phyloP scores from a whole-genome alignment of 352 stramenopile species.

The Phytophthora brassicae region DNA sequence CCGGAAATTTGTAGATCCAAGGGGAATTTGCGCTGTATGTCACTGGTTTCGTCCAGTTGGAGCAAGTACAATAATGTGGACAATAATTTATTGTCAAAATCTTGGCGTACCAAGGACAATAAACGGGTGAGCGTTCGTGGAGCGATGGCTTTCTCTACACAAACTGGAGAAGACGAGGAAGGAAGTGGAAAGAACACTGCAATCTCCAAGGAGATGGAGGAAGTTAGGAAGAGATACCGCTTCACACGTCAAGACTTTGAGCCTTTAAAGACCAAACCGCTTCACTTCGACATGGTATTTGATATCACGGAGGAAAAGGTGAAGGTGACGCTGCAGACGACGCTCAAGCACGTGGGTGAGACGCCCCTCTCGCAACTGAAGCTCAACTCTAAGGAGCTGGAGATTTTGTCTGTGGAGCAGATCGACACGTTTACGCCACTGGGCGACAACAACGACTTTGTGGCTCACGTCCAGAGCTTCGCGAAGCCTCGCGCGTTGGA shows the following conservation, averaged over 20 bases:
- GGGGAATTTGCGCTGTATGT: constrained; percentile 9
- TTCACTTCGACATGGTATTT: constrained; percentile 85
- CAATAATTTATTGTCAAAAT: neutral
- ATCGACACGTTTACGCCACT: constrained; percentile 51
- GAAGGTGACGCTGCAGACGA: constrained; percentile 74
- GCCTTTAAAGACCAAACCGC: constrained; percentile 59
- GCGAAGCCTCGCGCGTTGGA: constrained; percentile 42
- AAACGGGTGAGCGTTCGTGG: neutral
- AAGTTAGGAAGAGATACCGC: constrained; percentile 61
- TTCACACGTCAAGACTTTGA: constrained; percentile 72
- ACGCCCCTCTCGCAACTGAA: constrained; percentile 55
- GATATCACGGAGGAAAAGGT: constrained; percentile 64
- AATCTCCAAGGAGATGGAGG: neutral
- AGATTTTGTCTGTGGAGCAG: constrained; percentile 61
- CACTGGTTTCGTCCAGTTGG: constrained; percentile 6
- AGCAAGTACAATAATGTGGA: neutral
- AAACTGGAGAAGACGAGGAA: neutral
- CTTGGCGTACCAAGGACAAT: neutral
- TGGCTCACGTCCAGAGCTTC: constrained; percentile 61
- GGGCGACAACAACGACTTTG: constrained; percentile 48
- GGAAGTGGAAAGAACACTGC: neutral
- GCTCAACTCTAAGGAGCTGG: constrained; percentile 75
- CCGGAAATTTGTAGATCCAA: neutral
- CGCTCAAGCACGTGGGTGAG: constrained; percentile 48
- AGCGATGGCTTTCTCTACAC: constrained; percentile 2